These are phyloP conservation scores for Melampsora americana DNA, from an alignment of 1,284 basidiomycete species.

Conservation along the genomic window DNA sequence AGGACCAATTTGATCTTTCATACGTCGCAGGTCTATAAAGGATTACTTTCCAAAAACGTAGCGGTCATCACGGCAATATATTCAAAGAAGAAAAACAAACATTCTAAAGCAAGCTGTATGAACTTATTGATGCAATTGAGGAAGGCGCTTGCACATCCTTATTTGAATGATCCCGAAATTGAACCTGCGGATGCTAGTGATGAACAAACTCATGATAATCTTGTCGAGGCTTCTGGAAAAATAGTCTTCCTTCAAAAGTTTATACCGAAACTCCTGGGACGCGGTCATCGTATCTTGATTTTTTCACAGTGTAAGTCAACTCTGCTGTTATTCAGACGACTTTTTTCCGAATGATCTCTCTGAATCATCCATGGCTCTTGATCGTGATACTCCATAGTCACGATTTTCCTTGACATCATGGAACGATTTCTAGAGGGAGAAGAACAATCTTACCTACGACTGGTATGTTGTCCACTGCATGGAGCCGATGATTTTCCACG, in stretches of 20 bases:
- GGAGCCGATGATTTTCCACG: neutral
- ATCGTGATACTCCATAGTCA: conserved; percentile 1
- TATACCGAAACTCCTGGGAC: conserved; percentile 49
- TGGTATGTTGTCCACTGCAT: conserved; percentile 23
- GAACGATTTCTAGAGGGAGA: conserved; percentile 44
- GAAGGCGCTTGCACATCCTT: conserved; percentile 51
- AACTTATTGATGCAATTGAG: conserved; percentile 52
- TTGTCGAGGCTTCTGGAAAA: conserved; percentile 43
- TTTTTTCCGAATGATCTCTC: neutral
- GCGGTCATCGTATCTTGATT: conserved; percentile 51
- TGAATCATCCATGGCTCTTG: too few relatives aligned
- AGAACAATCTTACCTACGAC: conserved; percentile 27
- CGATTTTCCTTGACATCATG: conserved; percentile 40
- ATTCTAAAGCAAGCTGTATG: conserved; percentile 47
- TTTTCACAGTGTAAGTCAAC: conserved; percentile 51
- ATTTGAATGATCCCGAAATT: conserved; percentile 39
- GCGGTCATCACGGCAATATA: conserved; percentile 38
- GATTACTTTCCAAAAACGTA: conserved; percentile 34
- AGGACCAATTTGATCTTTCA: neutral
- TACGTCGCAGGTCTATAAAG: conserved; percentile 28
- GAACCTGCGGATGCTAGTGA: conserved; percentile 32
- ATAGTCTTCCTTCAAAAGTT: conserved; percentile 46
- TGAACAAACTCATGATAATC: conserved; percentile 31
- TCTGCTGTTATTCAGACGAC: conserved; percentile 9
- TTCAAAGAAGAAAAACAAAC: conserved; percentile 46